Conservation (phyloP, 495 filamentous ascomycete genomes). For the Sphaerosporella brunnea region DNA sequence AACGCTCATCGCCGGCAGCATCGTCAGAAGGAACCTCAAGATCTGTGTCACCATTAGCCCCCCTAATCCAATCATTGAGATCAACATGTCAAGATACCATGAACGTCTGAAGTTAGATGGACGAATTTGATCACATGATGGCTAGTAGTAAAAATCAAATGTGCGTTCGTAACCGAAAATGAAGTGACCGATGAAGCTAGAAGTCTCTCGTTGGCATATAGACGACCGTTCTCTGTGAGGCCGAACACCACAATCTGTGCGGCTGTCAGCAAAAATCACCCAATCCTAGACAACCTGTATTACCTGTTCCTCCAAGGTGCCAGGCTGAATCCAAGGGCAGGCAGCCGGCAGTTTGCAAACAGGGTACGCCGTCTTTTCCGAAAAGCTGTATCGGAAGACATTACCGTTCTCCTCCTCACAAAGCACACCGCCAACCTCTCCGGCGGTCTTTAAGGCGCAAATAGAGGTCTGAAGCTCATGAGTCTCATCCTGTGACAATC, state of each 20-base stretch:
- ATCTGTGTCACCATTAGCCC: conserved; percentile 32
- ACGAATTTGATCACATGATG: conserved; percentile 87
- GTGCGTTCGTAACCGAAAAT: conserved; percentile 60
- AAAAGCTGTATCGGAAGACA: conserved; percentile 23
- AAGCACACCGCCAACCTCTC: conserved; percentile 12
- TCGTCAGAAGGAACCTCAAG: conserved; percentile 74
- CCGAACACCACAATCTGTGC: conserved; percentile 34
- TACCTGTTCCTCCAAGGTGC: conserved; percentile 18
- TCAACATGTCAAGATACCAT: too few relatives aligned
- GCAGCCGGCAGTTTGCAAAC: conserved; percentile 29
- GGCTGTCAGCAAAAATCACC: not conserved
- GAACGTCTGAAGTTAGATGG: conserved; percentile 44
- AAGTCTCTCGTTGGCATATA: conserved; percentile 58
- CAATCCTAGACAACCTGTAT: too few relatives aligned
- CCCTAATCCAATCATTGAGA: too few relatives aligned
- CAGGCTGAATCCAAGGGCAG: conserved; percentile 37
- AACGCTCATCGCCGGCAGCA: conserved; percentile 79
- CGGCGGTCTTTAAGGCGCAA: not conserved
- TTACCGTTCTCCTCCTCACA: conserved; percentile 25
- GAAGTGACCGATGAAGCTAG: conserved; percentile 79
- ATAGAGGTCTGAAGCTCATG: too few relatives aligned
- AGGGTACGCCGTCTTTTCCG: conserved; percentile 16
- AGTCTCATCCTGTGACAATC: not conserved
- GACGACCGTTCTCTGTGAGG: conserved; percentile 51
- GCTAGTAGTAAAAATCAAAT: conserved; percentile 80